A percentile compares a stretch with the other conserved stretches of the same genome.
Conservation (phyloP, 805 yeast species). For the Cyberlindnera xylosilytica region DNA sequence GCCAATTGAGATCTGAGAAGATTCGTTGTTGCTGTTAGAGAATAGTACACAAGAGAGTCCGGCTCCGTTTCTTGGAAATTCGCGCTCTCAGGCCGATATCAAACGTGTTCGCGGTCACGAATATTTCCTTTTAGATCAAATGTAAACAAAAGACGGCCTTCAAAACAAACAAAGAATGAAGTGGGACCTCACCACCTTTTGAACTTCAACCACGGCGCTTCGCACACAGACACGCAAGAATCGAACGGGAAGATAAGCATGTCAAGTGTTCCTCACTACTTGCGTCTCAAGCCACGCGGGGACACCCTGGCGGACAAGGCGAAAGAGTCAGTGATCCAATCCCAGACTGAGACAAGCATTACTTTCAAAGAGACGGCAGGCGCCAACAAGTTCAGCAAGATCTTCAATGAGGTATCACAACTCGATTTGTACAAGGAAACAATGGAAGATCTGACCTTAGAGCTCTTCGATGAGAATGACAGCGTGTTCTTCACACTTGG, state of each 20-base stretch:
- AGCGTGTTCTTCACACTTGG: constrained; percentile 47
- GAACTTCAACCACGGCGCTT: not conserved
- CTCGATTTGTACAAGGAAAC: constrained; percentile 34
- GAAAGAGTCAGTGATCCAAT: constrained; percentile 23
- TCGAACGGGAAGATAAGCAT: not conserved
- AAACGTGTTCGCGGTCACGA: constrained; percentile 1
- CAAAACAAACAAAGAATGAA: constrained; percentile 3
- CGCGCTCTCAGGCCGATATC: too few species aligned
- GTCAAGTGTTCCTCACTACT: constrained; percentile 32
- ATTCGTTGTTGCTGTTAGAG: too few species aligned
- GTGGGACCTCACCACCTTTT: not conserved
- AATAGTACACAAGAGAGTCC: too few species aligned
- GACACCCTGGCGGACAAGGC: constrained; percentile 14
- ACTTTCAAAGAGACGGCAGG: constrained; percentile 26
- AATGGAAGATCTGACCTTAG: constrained; percentile 19
- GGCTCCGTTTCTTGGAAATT: too few species aligned
- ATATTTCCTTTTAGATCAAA: constrained; percentile 10
- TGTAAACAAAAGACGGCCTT: constrained; percentile 11
- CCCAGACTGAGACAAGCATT: constrained; percentile 21
- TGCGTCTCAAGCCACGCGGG: constrained; percentile 36
- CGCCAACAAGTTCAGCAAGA: constrained; percentile 31
- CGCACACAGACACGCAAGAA: not conserved
- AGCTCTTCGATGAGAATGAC: constrained; percentile 34
- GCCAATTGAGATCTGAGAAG: too few species aligned
- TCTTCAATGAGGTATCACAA: constrained; percentile 34